Conservation (phyloP, 192 early-diverging fungal genomes). For the Coemansia sp. region DNA sequence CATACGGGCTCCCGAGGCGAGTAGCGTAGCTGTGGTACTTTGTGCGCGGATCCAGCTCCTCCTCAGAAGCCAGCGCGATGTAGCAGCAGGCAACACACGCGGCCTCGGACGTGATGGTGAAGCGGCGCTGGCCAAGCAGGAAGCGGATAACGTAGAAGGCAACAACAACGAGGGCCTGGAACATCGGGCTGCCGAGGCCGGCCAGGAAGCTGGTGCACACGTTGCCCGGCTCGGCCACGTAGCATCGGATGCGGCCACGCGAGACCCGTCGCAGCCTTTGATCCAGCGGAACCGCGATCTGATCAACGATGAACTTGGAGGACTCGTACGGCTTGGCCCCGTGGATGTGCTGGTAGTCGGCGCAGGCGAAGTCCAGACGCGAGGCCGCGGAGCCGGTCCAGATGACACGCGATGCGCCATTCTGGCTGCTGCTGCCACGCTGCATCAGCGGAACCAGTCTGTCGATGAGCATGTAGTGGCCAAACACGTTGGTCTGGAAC, state of each 20-base stretch:
- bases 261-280: neutral
- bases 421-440: neutral
- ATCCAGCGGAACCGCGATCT: conserved; percentile 36
- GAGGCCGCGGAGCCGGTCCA: conserved; percentile 54
- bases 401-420: conserved; percentile 25
- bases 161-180: conserved; percentile 18
- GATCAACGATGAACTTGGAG: conserved; percentile 55
- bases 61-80: conserved; percentile 13
- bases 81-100: conserved; percentile 18
- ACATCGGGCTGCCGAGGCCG: conserved; percentile 14
- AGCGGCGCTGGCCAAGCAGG: conserved; percentile 17
- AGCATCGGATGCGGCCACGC: conserved; percentile 14
- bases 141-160: conserved; percentile 36
- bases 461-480: conserved; percentile 52
- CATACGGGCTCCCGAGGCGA: conserved; percentile 20
- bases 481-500: conserved; percentile 57
- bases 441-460: conserved; percentile 9
- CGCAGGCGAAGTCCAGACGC: conserved; percentile 19
- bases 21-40: conserved; percentile 45
- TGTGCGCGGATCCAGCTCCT: conserved; percentile 21
- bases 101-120: conserved; percentile 36
- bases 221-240: conserved; percentile 51
- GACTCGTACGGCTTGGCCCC: conserved; percentile 53
- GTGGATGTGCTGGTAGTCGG: conserved; percentile 50
- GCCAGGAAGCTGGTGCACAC: conserved; percentile 39